Conservation (phyloP, 2,329 filamentous ascomycete genomes). For the Dothideomycetidae sp. region DNA sequence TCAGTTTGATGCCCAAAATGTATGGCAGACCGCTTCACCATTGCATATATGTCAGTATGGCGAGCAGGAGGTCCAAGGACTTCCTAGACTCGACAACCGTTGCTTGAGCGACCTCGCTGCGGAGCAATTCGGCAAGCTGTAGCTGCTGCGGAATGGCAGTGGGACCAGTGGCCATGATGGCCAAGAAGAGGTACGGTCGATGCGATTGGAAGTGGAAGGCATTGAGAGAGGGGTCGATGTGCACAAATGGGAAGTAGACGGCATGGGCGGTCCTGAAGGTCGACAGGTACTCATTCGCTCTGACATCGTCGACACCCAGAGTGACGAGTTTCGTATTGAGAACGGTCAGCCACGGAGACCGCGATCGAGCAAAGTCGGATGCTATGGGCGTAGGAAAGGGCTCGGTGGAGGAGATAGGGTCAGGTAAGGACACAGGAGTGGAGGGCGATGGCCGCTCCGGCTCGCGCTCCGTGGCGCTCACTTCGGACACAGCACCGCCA, state of each 20-base stretch:
- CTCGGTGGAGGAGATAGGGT: background rate
- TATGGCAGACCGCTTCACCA: conserved; percentile 19
- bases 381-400: background rate
- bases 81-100: conserved; percentile 17
- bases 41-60: conserved; percentile 18
- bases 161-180: conserved; percentile 23
- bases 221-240: conserved; percentile 12
- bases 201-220: conserved; percentile 18
- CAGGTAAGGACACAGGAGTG: background rate
- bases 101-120: conserved; percentile 17
- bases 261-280: conserved; percentile 18
- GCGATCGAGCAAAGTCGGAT: background rate
- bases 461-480: too few species aligned
- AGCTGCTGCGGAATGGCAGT: conserved; percentile 16
- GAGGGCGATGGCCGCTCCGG: background rate
- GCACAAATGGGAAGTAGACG: conserved; percentile 19
- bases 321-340: background rate
- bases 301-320: background rate
- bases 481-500: too few species aligned
- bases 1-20: conserved; percentile 18
- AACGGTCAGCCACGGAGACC: background rate
- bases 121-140: conserved; percentile 15
- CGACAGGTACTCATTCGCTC: conserved; percentile 7
- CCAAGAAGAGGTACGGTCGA: conserved; percentile 28
- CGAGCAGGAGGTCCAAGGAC: conserved; percentile 20